Evolutionary conservation across 257 asterid species (phyloP).

Genomic region (Agastache rugosa): DNA sequence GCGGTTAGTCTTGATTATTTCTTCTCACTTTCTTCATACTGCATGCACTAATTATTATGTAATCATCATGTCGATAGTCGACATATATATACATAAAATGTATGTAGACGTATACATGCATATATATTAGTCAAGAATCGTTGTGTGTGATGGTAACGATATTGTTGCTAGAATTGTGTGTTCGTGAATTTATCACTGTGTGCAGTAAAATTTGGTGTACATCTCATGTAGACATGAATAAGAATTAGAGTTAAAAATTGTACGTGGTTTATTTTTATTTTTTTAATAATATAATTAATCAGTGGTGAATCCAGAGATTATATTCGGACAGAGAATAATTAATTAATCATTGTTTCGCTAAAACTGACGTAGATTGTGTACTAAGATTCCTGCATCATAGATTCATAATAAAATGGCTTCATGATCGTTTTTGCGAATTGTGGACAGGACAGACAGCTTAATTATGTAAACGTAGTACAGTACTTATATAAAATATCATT

Average conservation of each 20-base stretch:
- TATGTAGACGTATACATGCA: neutral
- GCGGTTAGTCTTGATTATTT: conserved; percentile 27
- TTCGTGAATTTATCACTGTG: neutral
- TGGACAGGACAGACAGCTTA: too few species aligned
- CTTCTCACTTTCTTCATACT: neutral
- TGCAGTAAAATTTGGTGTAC: too few species aligned
- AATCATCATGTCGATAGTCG: neutral
- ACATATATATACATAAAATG: neutral
- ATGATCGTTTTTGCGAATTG: neutral
- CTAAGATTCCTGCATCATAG: neutral
- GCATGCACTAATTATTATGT: neutral
- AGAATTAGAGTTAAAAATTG: too few species aligned
- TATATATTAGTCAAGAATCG: too few species aligned
- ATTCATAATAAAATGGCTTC: neutral
- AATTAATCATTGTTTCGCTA: too few species aligned
- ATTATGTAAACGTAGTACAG: too few species aligned
- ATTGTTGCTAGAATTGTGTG: neutral
- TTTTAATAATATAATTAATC: neutral
- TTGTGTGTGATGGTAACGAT: too few species aligned
- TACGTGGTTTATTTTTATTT: too few species aligned
- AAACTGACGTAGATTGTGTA: neutral
- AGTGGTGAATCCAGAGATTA: neutral
- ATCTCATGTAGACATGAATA: too few species aligned
- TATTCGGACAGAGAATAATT: neutral
- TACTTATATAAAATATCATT: too few species aligned